These are phyloP conservation scores for Paramyrothecium roridum DNA, from an alignment of 2,329 filamentous ascomycete species.

Conservation along the genomic window DNA sequence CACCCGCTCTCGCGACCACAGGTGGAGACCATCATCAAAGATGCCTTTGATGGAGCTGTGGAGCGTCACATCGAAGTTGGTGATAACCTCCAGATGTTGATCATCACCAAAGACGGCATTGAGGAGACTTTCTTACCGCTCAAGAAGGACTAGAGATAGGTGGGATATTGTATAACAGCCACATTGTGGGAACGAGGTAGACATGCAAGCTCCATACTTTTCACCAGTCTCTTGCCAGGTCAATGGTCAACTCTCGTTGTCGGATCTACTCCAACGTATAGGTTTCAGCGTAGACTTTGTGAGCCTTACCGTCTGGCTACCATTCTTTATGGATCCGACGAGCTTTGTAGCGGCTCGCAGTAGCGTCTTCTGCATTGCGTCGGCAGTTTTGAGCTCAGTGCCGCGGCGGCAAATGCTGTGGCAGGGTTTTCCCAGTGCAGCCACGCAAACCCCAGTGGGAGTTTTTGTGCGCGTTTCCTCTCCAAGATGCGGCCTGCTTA, in stretches of 20 bases:
- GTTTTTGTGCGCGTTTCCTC: too few species aligned
- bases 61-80: constrained; percentile 99
- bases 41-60: constrained; percentile 96
- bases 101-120: constrained; percentile 84
- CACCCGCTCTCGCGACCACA: constrained; percentile 68
- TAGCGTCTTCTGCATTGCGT: too few species aligned
- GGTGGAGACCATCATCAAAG: constrained; percentile 86
- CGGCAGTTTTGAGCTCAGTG: too few species aligned
- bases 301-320: too few species aligned
- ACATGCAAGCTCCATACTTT: neutral
- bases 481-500: too few species aligned
- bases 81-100: constrained; percentile 92
- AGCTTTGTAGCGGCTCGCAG: too few species aligned
- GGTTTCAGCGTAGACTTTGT: too few species aligned
- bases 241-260: neutral
- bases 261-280: neutral
- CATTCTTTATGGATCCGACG: too few species aligned
- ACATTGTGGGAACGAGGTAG: neutral
- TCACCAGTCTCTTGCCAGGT: neutral
- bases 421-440: too few species aligned
- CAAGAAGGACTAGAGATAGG: constrained; percentile 73
- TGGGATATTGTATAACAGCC: constrained; percentile 26
- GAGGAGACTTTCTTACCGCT: constrained; percentile 79
- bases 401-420: too few species aligned
- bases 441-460: too few species aligned